Conservation (phyloP, 495 filamentous ascomycete species). For the Daldinia bambusicola region DNA sequence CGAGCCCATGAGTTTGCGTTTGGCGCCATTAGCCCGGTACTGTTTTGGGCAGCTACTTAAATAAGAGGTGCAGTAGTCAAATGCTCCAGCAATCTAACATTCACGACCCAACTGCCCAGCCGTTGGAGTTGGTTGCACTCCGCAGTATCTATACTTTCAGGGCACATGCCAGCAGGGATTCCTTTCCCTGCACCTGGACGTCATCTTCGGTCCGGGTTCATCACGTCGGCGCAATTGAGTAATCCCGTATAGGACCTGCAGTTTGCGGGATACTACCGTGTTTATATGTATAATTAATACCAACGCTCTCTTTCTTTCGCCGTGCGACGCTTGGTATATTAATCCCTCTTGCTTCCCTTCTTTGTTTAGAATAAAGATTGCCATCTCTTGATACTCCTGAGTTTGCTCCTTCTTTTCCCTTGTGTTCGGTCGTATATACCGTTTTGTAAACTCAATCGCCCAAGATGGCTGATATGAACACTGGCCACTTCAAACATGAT, state of each 20-base stretch:
- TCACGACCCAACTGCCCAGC: not conserved
- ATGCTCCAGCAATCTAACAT: conserved; percentile 28
- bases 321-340: conserved; percentile 6
- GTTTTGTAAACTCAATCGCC: not conserved
- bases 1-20: conserved; percentile 27
- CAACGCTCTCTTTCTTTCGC: conserved; percentile 3
- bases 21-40: conserved; percentile 25
- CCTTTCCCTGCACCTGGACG: conserved; percentile 39
- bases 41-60: conserved; percentile 29
- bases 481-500: conserved; percentile 68
- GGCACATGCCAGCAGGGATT: conserved; percentile 21
- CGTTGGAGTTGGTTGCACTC: conserved; percentile 22
- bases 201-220: conserved; percentile 44
- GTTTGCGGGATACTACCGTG: conserved; percentile 36
- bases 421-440: conserved; percentile 2
- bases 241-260: conserved; percentile 29
- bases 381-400: not conserved
- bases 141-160: conserved; percentile 20
- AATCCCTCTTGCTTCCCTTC: not conserved
- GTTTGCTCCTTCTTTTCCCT: not conserved
- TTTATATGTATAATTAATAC: conserved; percentile 32
- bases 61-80: conserved; percentile 37
- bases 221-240: conserved; percentile 39
- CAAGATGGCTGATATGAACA: conserved; percentile 60
- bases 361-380: conserved; percentile 1